These are phyloP conservation scores for Rhodotorula sp. DNA, from an alignment of 1,284 basidiomycete genomes.

Conservation along the genomic window DNA sequence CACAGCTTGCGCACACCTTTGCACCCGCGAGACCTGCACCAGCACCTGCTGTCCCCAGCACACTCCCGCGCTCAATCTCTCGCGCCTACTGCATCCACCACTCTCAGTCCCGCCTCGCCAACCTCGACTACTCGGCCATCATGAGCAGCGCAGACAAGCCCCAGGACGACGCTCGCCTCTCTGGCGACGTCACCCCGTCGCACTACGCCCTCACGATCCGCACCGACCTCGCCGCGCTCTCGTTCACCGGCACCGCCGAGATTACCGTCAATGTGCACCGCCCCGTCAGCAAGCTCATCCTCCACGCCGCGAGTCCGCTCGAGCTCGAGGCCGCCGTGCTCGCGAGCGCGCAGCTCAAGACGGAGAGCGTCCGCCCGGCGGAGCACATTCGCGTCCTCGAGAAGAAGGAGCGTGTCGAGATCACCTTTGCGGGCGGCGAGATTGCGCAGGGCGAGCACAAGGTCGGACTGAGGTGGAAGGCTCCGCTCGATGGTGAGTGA, in stretches of 20 bases:
- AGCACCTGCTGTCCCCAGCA: neutral
- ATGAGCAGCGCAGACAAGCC: neutral
- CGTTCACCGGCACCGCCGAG: slow-evolving; percentile 77
- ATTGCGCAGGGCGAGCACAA: slow-evolving; percentile 33
- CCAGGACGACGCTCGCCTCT: slow-evolving; percentile 15
- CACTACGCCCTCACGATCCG: slow-evolving; percentile 83
- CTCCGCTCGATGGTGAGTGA: slow-evolving; percentile 32
- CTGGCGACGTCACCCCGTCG: slow-evolving; percentile 56
- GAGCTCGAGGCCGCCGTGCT: slow-evolving; percentile 69
- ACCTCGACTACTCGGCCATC: slow-evolving; percentile 13
- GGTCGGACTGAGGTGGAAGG: slow-evolving; percentile 41
- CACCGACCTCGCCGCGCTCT: slow-evolving; percentile 75
- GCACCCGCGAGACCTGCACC: neutral
- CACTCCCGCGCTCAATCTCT: neutral
- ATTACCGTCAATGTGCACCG: slow-evolving; percentile 69
- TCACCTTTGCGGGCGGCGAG: slow-evolving; percentile 32
- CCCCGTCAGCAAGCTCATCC: slow-evolving; percentile 63
- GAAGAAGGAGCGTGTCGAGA: slow-evolving; percentile 31
- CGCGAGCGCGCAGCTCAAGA: slow-evolving; percentile 40
- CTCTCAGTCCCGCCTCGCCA: slow-evolving; percentile 16
- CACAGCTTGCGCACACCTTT: neutral
- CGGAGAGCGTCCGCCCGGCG: slow-evolving; percentile 30
- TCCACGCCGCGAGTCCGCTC: slow-evolving; percentile 63
- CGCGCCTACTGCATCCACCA: slow-evolving; percentile 25
- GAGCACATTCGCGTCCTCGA: slow-evolving; percentile 27